Evolutionary conservation across 805 yeast genomes (phyloP), one percentile per base, ranked within the genome.

Genomic region (Starmerella floricola): DNA sequence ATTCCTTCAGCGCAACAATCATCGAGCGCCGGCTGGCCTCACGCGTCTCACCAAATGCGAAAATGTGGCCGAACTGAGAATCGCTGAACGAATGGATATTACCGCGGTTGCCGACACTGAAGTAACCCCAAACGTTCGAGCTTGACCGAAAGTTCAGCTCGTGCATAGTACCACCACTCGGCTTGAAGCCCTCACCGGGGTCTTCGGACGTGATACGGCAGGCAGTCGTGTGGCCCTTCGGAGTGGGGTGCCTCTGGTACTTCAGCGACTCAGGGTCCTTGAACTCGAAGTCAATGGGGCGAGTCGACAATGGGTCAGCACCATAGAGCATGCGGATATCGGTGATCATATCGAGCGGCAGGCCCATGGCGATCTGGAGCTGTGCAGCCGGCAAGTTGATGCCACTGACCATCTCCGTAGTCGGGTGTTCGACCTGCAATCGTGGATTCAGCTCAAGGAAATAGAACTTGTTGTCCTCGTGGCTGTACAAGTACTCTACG

Each of bases 181-280:
- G 99, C 65, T 91, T 91, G 74, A 91, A 91, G 37, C 98, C 99
- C 68, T 88, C 96, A 60, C 94, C 93, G 37, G 99, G 99, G 66
- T 91, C 99, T 66, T 91, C 99, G 12, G 95, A 84, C 28, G 98
- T 91, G 63, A 91, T 91, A 71, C 99, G 86, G 68, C 97, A 88
- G 40, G 98, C 98, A 36, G 97, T 91, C 65, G 95, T 83, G 65
- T 91, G 99, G 47, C 99, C 99, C 69, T 85, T 86, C 55, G 99
- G 98, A 53, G 71, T 73, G 29, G 99, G 99, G 55, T 76, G 76
- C 63, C 96, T 78, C 68, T 91, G 99, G 43, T 79, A 73, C 53
- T 76, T 72, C 51, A 76, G 68, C 21, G 93, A 71, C 44, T 72
- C 76, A 54, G 79, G 81, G 34, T 77, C 68, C 47, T 76, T 74